These are phyloP conservation scores for Penicillium flavigenum DNA, from an alignment of 495 filamentous ascomycete species.

Conservation along the genomic window DNA sequence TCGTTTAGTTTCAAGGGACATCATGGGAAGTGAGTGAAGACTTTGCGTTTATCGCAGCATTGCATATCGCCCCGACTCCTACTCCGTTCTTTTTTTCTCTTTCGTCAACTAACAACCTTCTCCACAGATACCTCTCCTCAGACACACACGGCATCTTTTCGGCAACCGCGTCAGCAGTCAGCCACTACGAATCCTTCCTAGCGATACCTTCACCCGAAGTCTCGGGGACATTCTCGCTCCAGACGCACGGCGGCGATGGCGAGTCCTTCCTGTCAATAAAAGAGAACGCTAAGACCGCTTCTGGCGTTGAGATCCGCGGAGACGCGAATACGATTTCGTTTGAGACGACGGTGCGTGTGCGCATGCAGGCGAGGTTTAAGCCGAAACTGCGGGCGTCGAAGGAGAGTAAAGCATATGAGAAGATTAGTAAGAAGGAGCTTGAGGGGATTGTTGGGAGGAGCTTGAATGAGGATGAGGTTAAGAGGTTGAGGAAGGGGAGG, in stretches of 20 bases:
- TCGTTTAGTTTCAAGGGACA: conserved; percentile 80
- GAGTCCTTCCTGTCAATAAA: conserved; percentile 54
- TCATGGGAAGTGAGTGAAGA: conserved; percentile 67
- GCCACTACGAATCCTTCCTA: conserved; percentile 77
- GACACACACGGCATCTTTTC: conserved; percentile 78
- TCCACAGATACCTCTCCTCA: conserved; percentile 66
- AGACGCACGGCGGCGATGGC: conserved; percentile 53
- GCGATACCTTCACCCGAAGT: conserved; percentile 62
- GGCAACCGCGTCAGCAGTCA: conserved; percentile 77
- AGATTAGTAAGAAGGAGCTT: conserved; percentile 83
- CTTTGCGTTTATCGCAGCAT: background rate
- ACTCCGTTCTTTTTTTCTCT: conserved; percentile 1
- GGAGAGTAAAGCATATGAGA: conserved; percentile 75
- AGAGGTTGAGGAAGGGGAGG: conserved; percentile 74
- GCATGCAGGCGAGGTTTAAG: conserved; percentile 95
- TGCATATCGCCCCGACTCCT: background rate
- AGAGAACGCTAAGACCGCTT: conserved; percentile 43
- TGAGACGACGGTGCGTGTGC: conserved; percentile 74
- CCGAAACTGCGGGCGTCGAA: conserved; percentile 73
- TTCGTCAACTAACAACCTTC: background rate
- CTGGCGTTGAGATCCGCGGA: conserved; percentile 64
- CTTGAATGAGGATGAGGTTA: conserved; percentile 84
- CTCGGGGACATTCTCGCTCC: conserved; percentile 65
- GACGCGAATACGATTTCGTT: conserved; percentile 72
- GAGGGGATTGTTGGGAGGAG: conserved; percentile 75